Evolutionary conservation across 2,329 filamentous ascomycete species (phyloP), one percentile per base, ranked within the genome.

Genomic region (Ophiostoma piceae): DNA sequence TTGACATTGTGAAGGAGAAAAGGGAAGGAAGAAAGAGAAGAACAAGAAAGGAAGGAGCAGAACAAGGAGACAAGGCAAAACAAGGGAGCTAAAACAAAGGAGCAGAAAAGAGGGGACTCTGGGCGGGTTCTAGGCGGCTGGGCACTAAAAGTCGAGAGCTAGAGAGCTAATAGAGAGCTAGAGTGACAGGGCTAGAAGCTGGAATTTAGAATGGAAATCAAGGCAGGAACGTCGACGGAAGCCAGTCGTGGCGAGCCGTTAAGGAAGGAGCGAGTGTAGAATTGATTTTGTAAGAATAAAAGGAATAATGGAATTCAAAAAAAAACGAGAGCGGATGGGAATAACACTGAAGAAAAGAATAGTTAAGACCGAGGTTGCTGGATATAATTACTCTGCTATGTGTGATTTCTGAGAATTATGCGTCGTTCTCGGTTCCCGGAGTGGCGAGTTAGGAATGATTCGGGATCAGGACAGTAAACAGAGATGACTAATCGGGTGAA

Each of bases 1-100:
- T 69, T 29, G 69, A 41, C 60, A 68, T 70, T 51, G 29, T 11
- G 57, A 26, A 19, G 41, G 51, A 26, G 22, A 22, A 22, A 54
- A 35, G n/a, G 7, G 16, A 65, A 7, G 16, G 29, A 60, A 41
- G 26, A 6, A 66, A 51, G 19, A 51, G 47, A 57, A 57, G 12
- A 22, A 26, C 14, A n/a, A 47, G 26, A 47, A n/a, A 54, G 39
- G 66, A 37, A 39, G 14, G n/a, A 65, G 14, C 19, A 22, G 22
- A 32, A 32, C 12, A 43, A 39, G 54, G 26, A 19, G 32, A 54
- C 54, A 29, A n/a, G 9, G 47, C n/a, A 70, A 39, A 29, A 69
- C n/a, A 57, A 26, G 26, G n/a, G 19, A 6, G 37, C 26, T 37
- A 19, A 62, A 60, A n/a, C 39, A 65, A 29, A 32, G 57, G 57